Conservation (phyloP, 352 stramenopile genomes). For the Albugo candida region DNA sequence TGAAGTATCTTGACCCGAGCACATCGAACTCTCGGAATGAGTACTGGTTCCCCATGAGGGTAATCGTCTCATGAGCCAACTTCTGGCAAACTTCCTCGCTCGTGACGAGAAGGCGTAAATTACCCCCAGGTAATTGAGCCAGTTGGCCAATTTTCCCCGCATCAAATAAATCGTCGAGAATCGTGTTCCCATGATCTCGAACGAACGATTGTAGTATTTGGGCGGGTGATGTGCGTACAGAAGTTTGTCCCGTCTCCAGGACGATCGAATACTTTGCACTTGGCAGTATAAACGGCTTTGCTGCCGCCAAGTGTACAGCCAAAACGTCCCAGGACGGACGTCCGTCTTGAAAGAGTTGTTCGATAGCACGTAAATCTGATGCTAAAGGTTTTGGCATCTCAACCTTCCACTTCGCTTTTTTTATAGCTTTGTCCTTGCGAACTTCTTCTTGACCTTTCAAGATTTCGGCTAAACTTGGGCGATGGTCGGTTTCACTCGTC, state of each 20-base stretch:
- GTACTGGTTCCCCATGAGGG: background rate
- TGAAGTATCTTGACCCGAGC: constrained; percentile 1
- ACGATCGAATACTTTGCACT: constrained; percentile 1
- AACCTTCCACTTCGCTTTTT: background rate
- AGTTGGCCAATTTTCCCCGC: background rate
- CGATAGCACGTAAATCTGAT: constrained; percentile 4
- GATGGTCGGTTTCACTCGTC: too few relatives aligned
- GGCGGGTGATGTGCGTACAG: background rate
- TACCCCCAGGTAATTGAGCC: constrained; percentile 1
- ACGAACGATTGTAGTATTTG: constrained; percentile 2
- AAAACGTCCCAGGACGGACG: background rate
- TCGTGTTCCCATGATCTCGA: background rate
- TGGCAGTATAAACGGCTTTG: too few relatives aligned
- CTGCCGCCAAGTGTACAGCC: background rate
- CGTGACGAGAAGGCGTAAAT: constrained; percentile 3
- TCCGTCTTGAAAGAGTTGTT: constrained; percentile 1
- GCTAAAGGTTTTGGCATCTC: constrained; percentile 3
- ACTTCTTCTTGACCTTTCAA: too few relatives aligned
- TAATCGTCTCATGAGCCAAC: constrained; percentile 1
- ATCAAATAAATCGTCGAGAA: constrained; percentile 1
- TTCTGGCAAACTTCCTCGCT: background rate
- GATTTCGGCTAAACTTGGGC: too few relatives aligned
- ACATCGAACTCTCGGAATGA: constrained; percentile 5
- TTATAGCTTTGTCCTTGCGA: too few relatives aligned
- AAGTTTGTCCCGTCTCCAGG: background rate